Percentiles rank a stretch among this genome's conserved stretches.
Conservation (phyloP, 192 early-diverging fungal species). For the Borealophlyctis nickersoniae region DNA sequence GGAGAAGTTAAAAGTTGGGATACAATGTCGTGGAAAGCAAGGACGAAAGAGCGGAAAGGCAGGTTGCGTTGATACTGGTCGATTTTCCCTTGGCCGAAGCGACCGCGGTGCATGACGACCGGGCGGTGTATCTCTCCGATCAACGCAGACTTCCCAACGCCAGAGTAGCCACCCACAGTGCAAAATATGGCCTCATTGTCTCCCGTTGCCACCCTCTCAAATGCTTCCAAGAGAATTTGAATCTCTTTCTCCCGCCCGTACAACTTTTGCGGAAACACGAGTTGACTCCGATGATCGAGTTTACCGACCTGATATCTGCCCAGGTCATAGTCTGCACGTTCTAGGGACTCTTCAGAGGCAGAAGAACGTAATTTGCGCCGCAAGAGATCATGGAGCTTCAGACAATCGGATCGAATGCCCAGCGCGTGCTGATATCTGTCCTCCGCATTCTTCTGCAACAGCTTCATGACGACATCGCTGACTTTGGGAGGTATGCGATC, state of each 20-base stretch:
- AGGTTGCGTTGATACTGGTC: conserved; percentile 33
- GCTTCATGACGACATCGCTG: conserved; percentile 24
- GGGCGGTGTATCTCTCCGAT: conserved; percentile 29
- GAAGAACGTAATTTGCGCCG: background rate
- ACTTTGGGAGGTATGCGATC: conserved; percentile 6
- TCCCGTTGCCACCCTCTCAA: conserved; percentile 6
- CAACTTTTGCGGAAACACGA: conserved; percentile 26
- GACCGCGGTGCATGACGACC: conserved; percentile 24
- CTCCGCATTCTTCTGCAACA: conserved; percentile 33
- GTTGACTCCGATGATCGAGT: conserved; percentile 28
- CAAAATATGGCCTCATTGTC: background rate
- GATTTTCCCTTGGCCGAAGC: conserved; percentile 25
- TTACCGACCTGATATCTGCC: conserved; percentile 21
- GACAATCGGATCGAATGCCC: conserved; percentile 28
- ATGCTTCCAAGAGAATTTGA: conserved; percentile 12
- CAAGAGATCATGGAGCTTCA: background rate
- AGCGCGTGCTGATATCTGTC: conserved; percentile 37
- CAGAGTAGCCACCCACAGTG: conserved; percentile 15
- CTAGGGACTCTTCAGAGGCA: too few relatives aligned
- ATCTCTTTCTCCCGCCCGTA: conserved; percentile 30
- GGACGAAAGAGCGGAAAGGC: conserved; percentile 33
- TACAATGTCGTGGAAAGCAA: conserved; percentile 32
- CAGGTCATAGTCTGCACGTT: background rate
- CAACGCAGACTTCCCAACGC: conserved; percentile 20
- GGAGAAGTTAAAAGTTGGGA: conserved; percentile 24